phyloP scores from a whole-genome alignment of 129 eudicot genomes.

The Saussurea involucrata region DNA sequence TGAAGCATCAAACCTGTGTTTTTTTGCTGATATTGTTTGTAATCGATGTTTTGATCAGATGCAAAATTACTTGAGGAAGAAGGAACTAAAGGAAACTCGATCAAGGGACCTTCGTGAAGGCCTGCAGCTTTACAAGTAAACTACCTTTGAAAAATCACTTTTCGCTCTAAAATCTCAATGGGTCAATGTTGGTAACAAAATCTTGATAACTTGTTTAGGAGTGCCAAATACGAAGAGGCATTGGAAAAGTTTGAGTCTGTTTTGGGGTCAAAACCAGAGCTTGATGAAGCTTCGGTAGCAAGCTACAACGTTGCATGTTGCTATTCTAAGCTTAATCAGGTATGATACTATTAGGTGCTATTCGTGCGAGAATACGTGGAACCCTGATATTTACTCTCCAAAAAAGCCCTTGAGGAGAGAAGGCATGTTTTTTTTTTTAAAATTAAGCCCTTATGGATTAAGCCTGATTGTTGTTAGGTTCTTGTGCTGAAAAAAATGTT shows the following conservation, averaged over 20 bases:
- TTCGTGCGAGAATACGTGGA: too few relatives aligned
- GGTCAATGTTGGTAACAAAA: not conserved
- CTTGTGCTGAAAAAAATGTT: not conserved
- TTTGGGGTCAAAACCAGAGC: conserved; percentile 75
- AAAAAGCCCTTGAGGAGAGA: too few relatives aligned
- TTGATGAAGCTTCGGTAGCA: conserved; percentile 77
- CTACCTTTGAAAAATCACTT: not conserved
- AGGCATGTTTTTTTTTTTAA: too few relatives aligned
- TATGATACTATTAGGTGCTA: conserved; percentile 5
- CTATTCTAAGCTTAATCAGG: conserved; percentile 93
- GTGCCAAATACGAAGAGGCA: conserved; percentile 76
- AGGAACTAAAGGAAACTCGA: conserved; percentile 81
- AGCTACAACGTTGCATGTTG: conserved; percentile 99
- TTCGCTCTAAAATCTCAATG: not conserved
- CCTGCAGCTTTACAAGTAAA: conserved; percentile 78
- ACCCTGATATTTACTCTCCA: too few relatives aligned
- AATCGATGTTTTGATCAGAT: conserved; percentile 37
- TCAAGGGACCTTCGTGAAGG: conserved; percentile 92
- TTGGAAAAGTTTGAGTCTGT: conserved; percentile 89
- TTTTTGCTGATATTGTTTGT: not conserved
- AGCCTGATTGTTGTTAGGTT: not conserved
- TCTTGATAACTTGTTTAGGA: conserved; percentile 39
- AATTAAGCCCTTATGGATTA: not conserved
- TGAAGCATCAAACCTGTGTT: not conserved
- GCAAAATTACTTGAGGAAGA: conserved; percentile 74